Evolutionary conservation across 371 early-diverging fungal genomes (phyloP), one percentile per base, ranked within the genome.

Genomic region (Mucor piriformis): DNA sequence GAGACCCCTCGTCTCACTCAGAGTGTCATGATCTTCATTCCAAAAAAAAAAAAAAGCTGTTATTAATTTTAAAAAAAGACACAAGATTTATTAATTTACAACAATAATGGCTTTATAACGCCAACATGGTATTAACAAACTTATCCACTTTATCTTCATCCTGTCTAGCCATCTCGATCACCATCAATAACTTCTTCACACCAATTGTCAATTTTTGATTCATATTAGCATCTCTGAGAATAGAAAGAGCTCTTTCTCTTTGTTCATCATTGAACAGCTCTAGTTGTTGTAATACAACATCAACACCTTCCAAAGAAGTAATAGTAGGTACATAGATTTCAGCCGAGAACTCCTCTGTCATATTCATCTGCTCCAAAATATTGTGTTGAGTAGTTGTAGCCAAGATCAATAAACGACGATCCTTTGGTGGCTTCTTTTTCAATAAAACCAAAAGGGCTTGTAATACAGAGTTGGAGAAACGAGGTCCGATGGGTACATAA

Each of bases 401-500:
- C 18, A 98, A 47, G 57, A 97, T 86, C 29, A 98, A 78, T 13
- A 98, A 82, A 21, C 88, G 81, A 49, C 89, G 88, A 54, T 83
- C 88, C 74, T 92, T 91, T 47, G 95, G 95, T 25, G 99, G 99
- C 56, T 85, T 83, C 72, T 93, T 95, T 76, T 94, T 95, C 33
- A 97, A 67, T 50, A 97, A 69, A 0, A 96, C 96, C 38, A 95
- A 75, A 24, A 99, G 79, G 0, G 99, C 95, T 75, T 99, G 99
- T 15, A 99, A 79, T 3, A 99, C 92, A 2, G 84, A 69, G 77
- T 99, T 99, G 25, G 97, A 96, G 77, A 99, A 99, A 23, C 99
- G 87, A 18, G 99, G 97, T 3, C 99, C 99, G 68, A 99, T 97
- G 3, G 92, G 87, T 0, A 98, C 99, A 88, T 94, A 99, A 58